Base-by-base conservation (phyloP, 352 stramenopile species). In the Aphanomyces astaci region DNA sequence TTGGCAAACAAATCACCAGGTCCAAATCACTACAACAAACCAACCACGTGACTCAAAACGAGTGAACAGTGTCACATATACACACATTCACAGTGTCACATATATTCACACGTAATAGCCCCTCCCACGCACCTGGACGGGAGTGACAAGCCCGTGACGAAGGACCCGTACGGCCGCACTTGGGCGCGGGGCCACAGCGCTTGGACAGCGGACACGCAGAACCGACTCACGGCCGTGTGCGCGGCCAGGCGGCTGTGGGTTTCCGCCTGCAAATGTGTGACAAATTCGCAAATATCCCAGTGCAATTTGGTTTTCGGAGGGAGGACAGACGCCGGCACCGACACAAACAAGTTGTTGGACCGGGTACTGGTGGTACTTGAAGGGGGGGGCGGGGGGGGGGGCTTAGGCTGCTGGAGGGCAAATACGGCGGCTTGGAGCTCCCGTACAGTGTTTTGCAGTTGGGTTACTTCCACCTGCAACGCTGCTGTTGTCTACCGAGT, bases 1-100 rank as follows among this genome's bases (percentile, higher is more conserved):
- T 98, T 32, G 96, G 96, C n/a, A 99, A 79, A 68, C 94, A 97
- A 55, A 99, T 97, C 4, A 99, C 95, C 45, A 99, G 81, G 73
- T 99, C 96, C 17, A 99, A 78, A 77, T 99, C 96, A 52, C 95
- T 79, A 62, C 64, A n/a, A 62, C n/a, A n/a, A n/a, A n/a, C n/a
- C n/a, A n/a, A n/a, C n/a, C n/a, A n/a, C n/a, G n/a, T n/a, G n/a
- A n/a, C n/a, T n/a, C n/a, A n/a, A n/a, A n/a, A n/a, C n/a, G n/a
- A n/a, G n/a, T n/a, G n/a, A n/a, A n/a, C n/a, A n/a, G n/a, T n/a
- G n/a, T n/a, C n/a, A n/a, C n/a, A n/a, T n/a, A 43, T 43, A 15
- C 36, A 15, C 7, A 25, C 31, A 1, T 65, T 25, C 33, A 0
- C 30, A 74, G 19, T 63, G 24, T 53, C n/a, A n/a, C 49, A 36